These are phyloP conservation scores for Monosporozyma aerobia DNA, from an alignment of 805 yeast genomes.

Conservation along the genomic window DNA sequence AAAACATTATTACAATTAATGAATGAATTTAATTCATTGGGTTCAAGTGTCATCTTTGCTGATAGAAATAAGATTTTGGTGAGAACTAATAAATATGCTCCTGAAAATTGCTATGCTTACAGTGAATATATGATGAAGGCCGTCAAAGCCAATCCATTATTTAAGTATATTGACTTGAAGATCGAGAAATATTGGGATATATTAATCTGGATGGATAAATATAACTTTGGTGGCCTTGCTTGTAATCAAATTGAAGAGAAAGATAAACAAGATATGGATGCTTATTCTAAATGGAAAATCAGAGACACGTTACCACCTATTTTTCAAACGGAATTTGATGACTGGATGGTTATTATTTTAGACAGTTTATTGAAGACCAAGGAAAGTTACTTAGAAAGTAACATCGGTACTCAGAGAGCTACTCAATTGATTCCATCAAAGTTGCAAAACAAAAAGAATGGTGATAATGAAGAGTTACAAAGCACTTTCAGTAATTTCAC, in stretches of 20 bases:
- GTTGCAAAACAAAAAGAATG: conserved; percentile 29
- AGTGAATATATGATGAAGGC: conserved; percentile 76
- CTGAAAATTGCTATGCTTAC: conserved; percentile 84
- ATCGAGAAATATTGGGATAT: conserved; percentile 83
- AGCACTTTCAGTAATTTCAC: conserved; percentile 42
- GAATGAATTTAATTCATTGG: conserved; percentile 66
- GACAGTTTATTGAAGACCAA: conserved; percentile 58
- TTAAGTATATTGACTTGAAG: conserved; percentile 67
- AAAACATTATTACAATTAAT: conserved; percentile 73
- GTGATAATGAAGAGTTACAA: conserved; percentile 28
- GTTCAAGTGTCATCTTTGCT: conserved; percentile 74
- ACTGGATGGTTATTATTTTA: conserved; percentile 72
- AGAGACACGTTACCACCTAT: conserved; percentile 63
- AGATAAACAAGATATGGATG: conserved; percentile 32
- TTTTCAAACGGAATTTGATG: conserved; percentile 74
- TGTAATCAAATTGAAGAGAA: conserved; percentile 32
- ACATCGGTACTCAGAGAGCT: conserved; percentile 46
- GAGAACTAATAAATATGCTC: conserved; percentile 64
- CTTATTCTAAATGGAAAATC: conserved; percentile 69
- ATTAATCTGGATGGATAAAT: conserved; percentile 91
- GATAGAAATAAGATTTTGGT: conserved; percentile 65
- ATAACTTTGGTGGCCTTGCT: conserved; percentile 71
- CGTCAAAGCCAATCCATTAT: conserved; percentile 69
- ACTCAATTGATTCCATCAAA: conserved; percentile 55
- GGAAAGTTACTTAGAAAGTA: conserved; percentile 21